phyloP scores from a whole-genome alignment of 305 asterid genomes.

The Fraxinus greggii region DNA sequence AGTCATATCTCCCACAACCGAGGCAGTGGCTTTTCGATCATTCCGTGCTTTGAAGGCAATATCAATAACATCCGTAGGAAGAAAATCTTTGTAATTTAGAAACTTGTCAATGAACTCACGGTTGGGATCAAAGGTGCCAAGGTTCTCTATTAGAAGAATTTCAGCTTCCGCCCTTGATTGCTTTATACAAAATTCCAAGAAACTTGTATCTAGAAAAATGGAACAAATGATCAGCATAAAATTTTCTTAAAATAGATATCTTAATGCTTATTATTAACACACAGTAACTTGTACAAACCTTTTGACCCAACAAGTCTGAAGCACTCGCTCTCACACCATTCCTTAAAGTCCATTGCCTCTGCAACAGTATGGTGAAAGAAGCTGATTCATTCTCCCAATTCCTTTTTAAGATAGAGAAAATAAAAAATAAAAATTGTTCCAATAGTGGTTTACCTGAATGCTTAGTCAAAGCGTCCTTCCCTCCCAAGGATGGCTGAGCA shows the following conservation, averaged over 20 bases:
- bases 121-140: constrained; percentile 67
- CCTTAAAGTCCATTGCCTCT: constrained; percentile 87
- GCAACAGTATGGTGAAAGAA: constrained; percentile 28
- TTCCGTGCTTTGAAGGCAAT: constrained; percentile 58
- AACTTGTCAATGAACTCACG: constrained; percentile 73
- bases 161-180: constrained; percentile 79
- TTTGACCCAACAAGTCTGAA: constrained; percentile 63
- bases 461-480: constrained; percentile 50
- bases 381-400: constrained; percentile 1
- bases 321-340: constrained; percentile 95
- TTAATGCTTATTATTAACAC: background rate
- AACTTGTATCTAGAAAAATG: constrained; percentile 56
- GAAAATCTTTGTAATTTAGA: constrained; percentile 68
- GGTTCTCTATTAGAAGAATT: constrained; percentile 60
- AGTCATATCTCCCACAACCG: constrained; percentile 35
- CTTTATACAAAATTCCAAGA: constrained; percentile 67
- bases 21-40: constrained; percentile 39
- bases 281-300: constrained; percentile 37
- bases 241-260: background rate
- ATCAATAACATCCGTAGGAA: constrained; percentile 62
- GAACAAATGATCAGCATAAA: constrained; percentile 8
- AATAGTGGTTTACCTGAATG: constrained; percentile 52
- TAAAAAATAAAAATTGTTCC: background rate
- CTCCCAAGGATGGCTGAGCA: constrained; percentile 44
- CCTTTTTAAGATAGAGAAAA: background rate